Evolutionary conservation across 805 yeast genomes (phyloP).

Genomic region (Barnettozyma pratensis): DNA sequence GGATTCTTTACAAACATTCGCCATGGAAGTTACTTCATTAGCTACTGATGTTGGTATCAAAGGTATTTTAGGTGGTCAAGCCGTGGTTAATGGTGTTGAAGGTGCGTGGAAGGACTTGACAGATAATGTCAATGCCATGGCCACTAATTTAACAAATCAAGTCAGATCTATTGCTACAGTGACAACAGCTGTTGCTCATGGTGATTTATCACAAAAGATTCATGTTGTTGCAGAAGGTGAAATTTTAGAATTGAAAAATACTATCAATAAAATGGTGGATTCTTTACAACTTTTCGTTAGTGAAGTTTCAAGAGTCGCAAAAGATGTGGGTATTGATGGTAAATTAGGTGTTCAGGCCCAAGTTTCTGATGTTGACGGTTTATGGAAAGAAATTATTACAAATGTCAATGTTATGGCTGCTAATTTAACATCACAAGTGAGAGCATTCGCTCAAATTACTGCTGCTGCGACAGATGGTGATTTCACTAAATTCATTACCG

Average conservation of each 20-base stretch:
- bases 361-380: constrained; percentile 83
- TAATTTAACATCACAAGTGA: constrained; percentile 85
- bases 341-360: constrained; percentile 90
- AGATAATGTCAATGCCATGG: constrained; percentile 90
- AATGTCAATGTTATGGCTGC: constrained; percentile 93
- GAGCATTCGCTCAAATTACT: constrained; percentile 90
- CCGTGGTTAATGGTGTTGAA: constrained; percentile 85
- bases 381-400: constrained; percentile 89
- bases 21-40: constrained; percentile 81
- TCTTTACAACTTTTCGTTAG: constrained; percentile 81
- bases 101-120: constrained; percentile 92
- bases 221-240: constrained; percentile 90
- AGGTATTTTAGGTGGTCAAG: constrained; percentile 89
- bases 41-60: constrained; percentile 93
- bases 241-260: constrained; percentile 75
- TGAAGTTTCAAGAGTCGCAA: constrained; percentile 86
- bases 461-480: constrained; percentile 95
- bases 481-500: constrained; percentile 84
- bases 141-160: constrained; percentile 83
- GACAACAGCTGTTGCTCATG: constrained; percentile 91
- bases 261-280: constrained; percentile 92
- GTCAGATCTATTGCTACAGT: constrained; percentile 91
- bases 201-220: constrained; percentile 85
- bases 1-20: constrained; percentile 83
- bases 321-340: constrained; percentile 92